Evolutionary conservation across 176 grass and related monocot species (phyloP).

Genomic region (Ensete glaucum): DNA sequence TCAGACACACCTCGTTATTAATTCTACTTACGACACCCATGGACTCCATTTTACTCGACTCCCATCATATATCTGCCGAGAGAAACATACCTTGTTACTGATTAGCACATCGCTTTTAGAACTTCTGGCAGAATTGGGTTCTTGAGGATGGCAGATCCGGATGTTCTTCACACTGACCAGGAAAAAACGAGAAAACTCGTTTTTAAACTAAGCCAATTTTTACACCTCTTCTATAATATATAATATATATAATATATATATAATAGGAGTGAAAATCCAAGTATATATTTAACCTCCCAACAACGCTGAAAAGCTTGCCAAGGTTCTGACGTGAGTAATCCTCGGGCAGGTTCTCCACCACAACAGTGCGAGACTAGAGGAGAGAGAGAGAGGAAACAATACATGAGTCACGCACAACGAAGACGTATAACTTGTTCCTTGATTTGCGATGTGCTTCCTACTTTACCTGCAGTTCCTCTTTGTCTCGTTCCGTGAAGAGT

Average conservation of each 20-base stretch:
- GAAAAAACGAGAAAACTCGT: not conserved
- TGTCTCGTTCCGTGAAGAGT: slow-evolving; percentile 53
- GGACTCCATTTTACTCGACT: no score
- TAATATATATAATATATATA: no score
- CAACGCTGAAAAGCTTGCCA: slow-evolving; percentile 45
- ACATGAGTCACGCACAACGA: no score
- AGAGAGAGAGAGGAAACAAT: not conserved
- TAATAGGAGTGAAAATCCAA: no score
- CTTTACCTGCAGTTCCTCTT: slow-evolving; percentile 63
- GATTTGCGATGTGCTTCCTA: no score
- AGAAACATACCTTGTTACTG: slow-evolving; percentile 51
- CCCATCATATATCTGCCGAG: no score
- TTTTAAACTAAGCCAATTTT: no score
- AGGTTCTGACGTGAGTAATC: slow-evolving; percentile 59
- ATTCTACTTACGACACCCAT: no score
- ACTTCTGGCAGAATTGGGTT: slow-evolving; percentile 50
- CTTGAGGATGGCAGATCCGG: slow-evolving; percentile 69
- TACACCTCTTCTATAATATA: no score
- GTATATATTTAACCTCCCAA: slow-evolving; percentile 48
- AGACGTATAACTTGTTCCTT: no score
- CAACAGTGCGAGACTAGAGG: slow-evolving; percentile 55
- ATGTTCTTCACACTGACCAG: slow-evolving; percentile 66
- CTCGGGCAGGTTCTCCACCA: slow-evolving; percentile 62
- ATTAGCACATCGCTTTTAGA: slow-evolving; percentile 65
- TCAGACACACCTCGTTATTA: not conserved